Evolutionary conservation across 306 rosid genomes (phyloP), one percentile per base, ranked within the genome.

Genomic region (Pterocarpus santalinus): DNA sequence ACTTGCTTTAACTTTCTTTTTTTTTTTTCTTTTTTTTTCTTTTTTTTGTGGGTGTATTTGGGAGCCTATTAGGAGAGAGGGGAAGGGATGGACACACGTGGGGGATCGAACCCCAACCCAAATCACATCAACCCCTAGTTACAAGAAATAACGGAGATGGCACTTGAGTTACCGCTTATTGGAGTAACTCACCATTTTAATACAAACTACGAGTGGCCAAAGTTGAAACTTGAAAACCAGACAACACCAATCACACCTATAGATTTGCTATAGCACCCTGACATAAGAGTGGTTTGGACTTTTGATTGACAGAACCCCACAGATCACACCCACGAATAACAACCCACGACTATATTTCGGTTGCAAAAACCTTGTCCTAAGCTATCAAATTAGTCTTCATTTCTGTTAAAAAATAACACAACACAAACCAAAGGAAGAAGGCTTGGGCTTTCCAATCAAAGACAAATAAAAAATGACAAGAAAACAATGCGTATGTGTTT

Each of bases 191-290:
- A 8, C 32, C n/a, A 15, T 76, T 47, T 43, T 63, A 49, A 16
- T 5, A 47, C 38, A 76, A 43, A 46, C 14, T 11, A 8, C 43
- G 33, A 62, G 51, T 3, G 61, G 11, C 16, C 46, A 36, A 22
- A 17, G 53, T 65, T 65, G 41, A 65, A 77, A 52, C 65, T 67
- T 67, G 7, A 52, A 77, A 77, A 2, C 66, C 57, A 3, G 74
- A 32, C 3, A 12, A 38, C n/a, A 36, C 46, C n/a, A 65, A 38
- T 8, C 62, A 39, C 44, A 57, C 60, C 61, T 7, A 7, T 22
- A 53, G 56, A 52, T 66, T 65, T 77, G n/a, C 41, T 51, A 36
- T 65, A 51, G 62, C 74, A 77, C 73, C 71, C 41, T 5, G 49
- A 63, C 33, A 46, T 47, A 61, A 60, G 15, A 77, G 41, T 51